These are phyloP conservation scores for Vitellaria paradoxa DNA, from an alignment of 179 eudicot species.

Conservation along the genomic window DNA sequence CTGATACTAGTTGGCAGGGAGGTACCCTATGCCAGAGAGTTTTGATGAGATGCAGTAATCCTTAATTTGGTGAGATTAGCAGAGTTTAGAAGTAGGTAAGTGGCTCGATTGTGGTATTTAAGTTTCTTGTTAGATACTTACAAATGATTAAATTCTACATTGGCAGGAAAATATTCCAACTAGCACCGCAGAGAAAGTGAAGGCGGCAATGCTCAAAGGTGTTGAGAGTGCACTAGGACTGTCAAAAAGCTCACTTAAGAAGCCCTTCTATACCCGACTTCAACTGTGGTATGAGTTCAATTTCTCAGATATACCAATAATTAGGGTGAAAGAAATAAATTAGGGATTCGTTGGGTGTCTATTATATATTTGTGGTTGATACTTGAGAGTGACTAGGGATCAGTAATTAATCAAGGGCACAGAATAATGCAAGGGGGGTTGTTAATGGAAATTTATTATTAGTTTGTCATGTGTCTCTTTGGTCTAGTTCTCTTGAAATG, in stretches of 20 bases:
- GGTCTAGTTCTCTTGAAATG: neutral
- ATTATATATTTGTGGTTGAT: neutral
- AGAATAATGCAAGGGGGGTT: neutral
- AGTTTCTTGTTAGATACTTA: constrained; percentile 10
- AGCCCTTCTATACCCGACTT: constrained; percentile 65
- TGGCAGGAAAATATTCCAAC: constrained; percentile 85
- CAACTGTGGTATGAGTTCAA: constrained; percentile 75
- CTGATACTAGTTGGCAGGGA: neutral
- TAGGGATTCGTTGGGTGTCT: neutral
- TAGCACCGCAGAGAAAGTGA: constrained; percentile 83
- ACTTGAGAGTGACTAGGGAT: neutral
- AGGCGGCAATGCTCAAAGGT: constrained; percentile 72
- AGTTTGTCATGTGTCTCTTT: neutral
- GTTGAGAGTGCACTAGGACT: constrained; percentile 81
- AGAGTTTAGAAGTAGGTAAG: neutral
- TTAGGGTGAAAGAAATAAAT: neutral
- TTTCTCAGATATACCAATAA: neutral
- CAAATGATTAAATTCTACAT: constrained; percentile 4
- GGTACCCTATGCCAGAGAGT: neutral
- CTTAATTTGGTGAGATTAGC: neutral
- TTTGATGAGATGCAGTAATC: neutral
- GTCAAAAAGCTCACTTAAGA: constrained; percentile 55
- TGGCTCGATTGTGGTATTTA: neutral
- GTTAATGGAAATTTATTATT: neutral
- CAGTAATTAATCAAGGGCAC: neutral